Evolutionary conservation across 148 eudicot genomes (phyloP), one percentile per base, ranked within the genome.

Genomic region (Rhododendron kiyosumense): DNA sequence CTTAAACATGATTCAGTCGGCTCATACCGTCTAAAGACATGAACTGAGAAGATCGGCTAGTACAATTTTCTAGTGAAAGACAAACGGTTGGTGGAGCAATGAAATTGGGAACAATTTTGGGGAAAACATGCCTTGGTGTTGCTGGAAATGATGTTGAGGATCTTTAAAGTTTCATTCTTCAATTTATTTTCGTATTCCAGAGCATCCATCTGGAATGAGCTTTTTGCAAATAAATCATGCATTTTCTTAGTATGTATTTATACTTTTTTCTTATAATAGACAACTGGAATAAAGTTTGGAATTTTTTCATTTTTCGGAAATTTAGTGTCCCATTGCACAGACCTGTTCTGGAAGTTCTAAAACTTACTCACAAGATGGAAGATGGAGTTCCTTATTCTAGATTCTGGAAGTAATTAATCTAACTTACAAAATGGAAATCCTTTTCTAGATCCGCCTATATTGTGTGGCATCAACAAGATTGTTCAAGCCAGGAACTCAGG

Each of bases 1-100:
- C 81, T 88, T 92, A 30, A 92, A 90, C 2, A 90, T 92, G 51
- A 92, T 92, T 87, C 94, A 91, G 86, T 92, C 90, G 81, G 76
- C 94, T 30, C 91, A 91, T 89, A 92, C 94, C 0, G 94, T 92
- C 81, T 92, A 86, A 92, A 86, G 79, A 77, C 69, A 78, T n/a
- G 14, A 48, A 12, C 3, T 46, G 59, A 48, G 24, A 51, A 80
- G 65, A 36, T 75, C 45, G 12, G 45, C 46, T 38, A 6, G 46
- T 17, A 38, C 26, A 36, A 75, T 34, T 75, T 75, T 75, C 46
- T 13, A 7, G 79, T 5, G 7, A 17, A 75, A 38, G 46, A 18
- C 79, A 75, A 34, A 7, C 12, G 79, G 43, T 38, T 75, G 46
- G n/a, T 38, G n/a, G 79, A 18, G 79, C 48, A 18, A 36, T 75